Evolutionary conservation across 2,329 filamentous ascomycete species (phyloP).

Genomic region (Lachnellula willkommii): DNA sequence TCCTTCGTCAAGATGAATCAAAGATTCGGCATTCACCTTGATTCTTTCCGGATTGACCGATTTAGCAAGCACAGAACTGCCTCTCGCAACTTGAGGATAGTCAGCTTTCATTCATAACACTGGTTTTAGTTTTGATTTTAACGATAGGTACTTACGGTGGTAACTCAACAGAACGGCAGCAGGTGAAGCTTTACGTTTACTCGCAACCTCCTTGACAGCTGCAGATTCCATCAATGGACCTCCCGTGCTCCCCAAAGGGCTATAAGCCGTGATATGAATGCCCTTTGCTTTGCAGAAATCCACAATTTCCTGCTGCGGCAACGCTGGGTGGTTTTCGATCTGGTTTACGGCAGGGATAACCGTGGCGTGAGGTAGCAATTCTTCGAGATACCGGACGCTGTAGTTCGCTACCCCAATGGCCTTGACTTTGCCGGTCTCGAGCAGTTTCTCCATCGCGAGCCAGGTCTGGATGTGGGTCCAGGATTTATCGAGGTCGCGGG

Average conservation of each 20-base stretch:
- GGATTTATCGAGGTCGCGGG: slow-evolving; percentile 34
- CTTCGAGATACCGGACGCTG: slow-evolving; percentile 27
- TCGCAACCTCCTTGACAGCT: slow-evolving; percentile 55
- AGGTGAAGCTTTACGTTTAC: slow-evolving; percentile 54
- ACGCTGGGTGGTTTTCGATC: slow-evolving; percentile 53
- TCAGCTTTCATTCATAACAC: too few relatives aligned
- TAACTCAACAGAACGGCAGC: slow-evolving; percentile 46
- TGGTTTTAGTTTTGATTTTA: too few relatives aligned
- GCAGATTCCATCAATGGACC: slow-evolving; percentile 43
- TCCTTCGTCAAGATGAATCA: too few relatives aligned
- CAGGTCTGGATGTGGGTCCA: slow-evolving; percentile 71
- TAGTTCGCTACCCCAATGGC: slow-evolving; percentile 40
- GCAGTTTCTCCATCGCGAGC: slow-evolving; percentile 65
- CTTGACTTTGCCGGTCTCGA: slow-evolving; percentile 50
- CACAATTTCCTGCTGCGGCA: slow-evolving; percentile 46
- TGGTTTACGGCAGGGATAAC: slow-evolving; percentile 51
- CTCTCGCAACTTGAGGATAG: too few relatives aligned
- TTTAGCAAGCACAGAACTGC: too few relatives aligned
- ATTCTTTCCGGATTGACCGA: too few relatives aligned
- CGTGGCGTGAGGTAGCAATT: slow-evolving; percentile 34
- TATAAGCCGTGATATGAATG: slow-evolving; percentile 48
- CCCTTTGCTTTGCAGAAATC: slow-evolving; percentile 42
- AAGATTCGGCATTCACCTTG: too few relatives aligned
- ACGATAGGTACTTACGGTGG: too few relatives aligned
- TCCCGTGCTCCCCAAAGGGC: slow-evolving; percentile 27